Base-by-base conservation (phyloP, 495 filamentous ascomycete genomes). In the Aspergillus bridgeri region DNA sequence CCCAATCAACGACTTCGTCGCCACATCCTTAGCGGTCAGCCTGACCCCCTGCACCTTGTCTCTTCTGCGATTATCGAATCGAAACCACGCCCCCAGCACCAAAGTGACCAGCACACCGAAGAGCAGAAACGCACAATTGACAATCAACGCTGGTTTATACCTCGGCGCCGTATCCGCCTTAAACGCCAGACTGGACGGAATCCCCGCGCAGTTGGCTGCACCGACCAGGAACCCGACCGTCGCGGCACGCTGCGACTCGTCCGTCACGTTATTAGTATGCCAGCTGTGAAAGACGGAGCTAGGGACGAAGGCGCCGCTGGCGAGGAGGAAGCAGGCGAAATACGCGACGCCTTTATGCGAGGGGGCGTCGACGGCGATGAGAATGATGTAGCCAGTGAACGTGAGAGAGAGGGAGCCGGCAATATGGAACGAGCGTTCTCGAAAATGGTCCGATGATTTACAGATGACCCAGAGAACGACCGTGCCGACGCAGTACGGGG, bases 211-310 rank as follows among this genome's bases (percentile, higher is more conserved):
- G n/a, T 81, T 83, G 2, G 85, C 87, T 18, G 88, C 71, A 3
- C 79, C 75, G 5, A 88, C 74, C 33, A 60, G 27, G 8, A 60
- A 50, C 1, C 58, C 58, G 11, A 51, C 48, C 19, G 43, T 60
- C 11, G 53, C 52, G 5, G 58, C 58, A 11, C 86, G 82, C 18
- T 79, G 77, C 22, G 81, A 79, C 69, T 88, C 86, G 61, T 88
- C 75, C 2, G 85, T 81, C 27, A 86, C 76, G 54, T 89, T 89
- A 71, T 89, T 89, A 61, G 83, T 86, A 64, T 86, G 86, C 84
- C 81, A 81, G 47, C 59, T 62, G 49, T 72, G 67, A 2, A 76
- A 62, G 6, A 74, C 29, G 18, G 70, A 66, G 9, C 64, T 68
- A 3, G 72, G 71, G 19, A 69, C 71, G 5, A 61, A 69, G 17